phyloP scores from a whole-genome alignment of 495 filamentous ascomycete species.

The Lepraria neglecta region DNA sequence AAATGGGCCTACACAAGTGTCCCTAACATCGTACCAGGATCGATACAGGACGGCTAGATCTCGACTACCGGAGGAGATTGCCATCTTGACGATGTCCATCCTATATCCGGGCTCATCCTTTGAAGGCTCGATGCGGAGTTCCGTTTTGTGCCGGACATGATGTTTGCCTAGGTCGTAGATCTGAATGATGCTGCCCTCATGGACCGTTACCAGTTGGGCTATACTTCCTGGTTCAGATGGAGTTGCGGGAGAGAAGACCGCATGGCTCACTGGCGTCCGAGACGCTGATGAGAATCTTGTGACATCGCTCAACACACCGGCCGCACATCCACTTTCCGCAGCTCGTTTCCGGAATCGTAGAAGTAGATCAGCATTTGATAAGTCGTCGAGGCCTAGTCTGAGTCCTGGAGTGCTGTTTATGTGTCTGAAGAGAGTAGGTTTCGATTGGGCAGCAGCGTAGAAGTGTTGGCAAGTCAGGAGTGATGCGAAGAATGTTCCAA shows the following conservation, averaged over 20 bases:
- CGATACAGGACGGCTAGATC: constrained; percentile 25
- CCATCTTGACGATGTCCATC: constrained; percentile 23
- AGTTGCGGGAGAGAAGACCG: constrained; percentile 13
- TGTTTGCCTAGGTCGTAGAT: constrained; percentile 22
- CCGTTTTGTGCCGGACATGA: constrained; percentile 22
- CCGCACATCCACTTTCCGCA: constrained; percentile 20
- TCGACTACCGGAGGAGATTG: constrained; percentile 24
- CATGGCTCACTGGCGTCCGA: constrained; percentile 9
- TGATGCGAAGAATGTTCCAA: constrained; percentile 21
- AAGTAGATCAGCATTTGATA: constrained; percentile 19
- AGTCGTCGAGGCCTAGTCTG: constrained; percentile 21
- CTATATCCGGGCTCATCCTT: constrained; percentile 5
- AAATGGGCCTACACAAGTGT: background rate
- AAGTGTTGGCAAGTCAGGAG: constrained; percentile 27
- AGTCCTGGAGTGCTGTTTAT: constrained; percentile 21
- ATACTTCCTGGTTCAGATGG: constrained; percentile 6
- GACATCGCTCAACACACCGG: constrained; percentile 25
- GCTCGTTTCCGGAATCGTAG: constrained; percentile 18
- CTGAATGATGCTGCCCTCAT: constrained; percentile 17
- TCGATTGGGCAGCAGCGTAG: constrained; percentile 15
- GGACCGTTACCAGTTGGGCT: constrained; percentile 17
- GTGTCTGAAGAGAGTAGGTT: constrained; percentile 18
- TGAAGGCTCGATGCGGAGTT: constrained; percentile 17
- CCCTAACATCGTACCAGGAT: background rate
- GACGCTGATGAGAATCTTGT: constrained; percentile 9